Evolutionary conservation across 2,329 filamentous ascomycete species (phyloP).

Genomic region (Fusarium scirpi): DNA sequence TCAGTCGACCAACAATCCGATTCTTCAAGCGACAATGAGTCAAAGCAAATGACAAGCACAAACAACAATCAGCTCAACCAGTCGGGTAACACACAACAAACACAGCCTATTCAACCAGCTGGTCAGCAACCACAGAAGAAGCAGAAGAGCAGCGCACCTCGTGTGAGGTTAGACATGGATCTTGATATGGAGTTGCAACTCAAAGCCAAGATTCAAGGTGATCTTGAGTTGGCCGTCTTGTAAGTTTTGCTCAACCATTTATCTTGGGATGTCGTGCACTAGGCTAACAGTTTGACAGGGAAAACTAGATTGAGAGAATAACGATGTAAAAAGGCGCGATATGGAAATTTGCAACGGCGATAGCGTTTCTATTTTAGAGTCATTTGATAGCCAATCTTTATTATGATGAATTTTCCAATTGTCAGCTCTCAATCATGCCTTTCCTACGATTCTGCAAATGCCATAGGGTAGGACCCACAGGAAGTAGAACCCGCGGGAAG

Average conservation of each 20-base stretch:
- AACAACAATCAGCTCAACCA: not conserved
- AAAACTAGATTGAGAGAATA: not conserved
- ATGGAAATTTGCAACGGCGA: not conserved
- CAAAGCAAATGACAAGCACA: conserved; percentile 2
- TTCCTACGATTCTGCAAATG: too few species aligned
- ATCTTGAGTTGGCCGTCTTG: conserved; percentile 23
- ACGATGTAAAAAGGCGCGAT: fast-evolving
- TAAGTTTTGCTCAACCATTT: not conserved
- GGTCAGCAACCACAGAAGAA: conserved; percentile 1
- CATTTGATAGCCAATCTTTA: too few species aligned
- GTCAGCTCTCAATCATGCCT: too few species aligned
- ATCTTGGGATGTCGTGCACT: too few species aligned
- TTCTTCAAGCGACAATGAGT: not conserved
- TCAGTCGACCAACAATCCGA: not conserved
- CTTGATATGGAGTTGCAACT: conserved; percentile 26
- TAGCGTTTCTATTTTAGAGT: not conserved
- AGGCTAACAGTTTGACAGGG: not conserved
- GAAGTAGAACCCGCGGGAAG: not conserved
- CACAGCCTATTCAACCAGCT: not conserved
- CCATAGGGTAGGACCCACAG: too few species aligned
- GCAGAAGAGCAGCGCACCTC: conserved; percentile 25
- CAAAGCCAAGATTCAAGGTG: conserved; percentile 31
- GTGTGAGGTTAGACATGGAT: conserved; percentile 31
- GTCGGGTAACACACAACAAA: not conserved
- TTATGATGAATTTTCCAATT: too few species aligned